Evolutionary conservation across 129 eudicot genomes (phyloP).

Genomic region (Silybum marianum): DNA sequence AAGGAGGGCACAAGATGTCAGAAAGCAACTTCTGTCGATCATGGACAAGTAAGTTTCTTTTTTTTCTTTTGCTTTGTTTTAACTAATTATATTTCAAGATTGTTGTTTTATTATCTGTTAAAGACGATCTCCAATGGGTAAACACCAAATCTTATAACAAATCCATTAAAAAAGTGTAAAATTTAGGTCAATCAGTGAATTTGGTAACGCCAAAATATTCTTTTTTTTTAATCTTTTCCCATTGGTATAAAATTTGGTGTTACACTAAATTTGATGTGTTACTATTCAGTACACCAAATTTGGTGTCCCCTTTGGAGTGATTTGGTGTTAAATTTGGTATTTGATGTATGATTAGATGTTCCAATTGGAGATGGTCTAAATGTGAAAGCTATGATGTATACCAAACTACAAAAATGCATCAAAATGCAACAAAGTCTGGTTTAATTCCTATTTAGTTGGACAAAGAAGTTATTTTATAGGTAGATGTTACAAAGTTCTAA

Average conservation of each 20-base stretch:
- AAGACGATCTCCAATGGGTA: not conserved
- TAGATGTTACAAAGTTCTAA: not conserved
- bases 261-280: not conserved
- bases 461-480: too few relatives aligned
- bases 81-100: not conserved
- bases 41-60: constrained; percentile 77
- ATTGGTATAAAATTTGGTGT: not conserved
- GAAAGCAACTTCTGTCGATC: constrained; percentile 84
- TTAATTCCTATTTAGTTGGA: not conserved
- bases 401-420: not conserved
- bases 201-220: not conserved
- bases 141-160: not conserved
- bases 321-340: not conserved
- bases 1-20: constrained; percentile 91
- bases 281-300: not conserved
- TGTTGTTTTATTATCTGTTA: constrained; percentile 19
- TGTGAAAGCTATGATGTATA: not conserved
- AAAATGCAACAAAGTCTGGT: not conserved
- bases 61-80: constrained; percentile 17
- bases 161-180: not conserved
- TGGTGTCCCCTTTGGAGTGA: not conserved
- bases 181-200: not conserved
- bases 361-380: not conserved
- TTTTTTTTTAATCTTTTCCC: not conserved
- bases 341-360: not conserved